Percentiles rank a stretch among this genome's conserved stretches.
phyloP scores from a whole-genome alignment of 2,329 filamentous ascomycete genomes.

The Diaporthe aspalathi region DNA sequence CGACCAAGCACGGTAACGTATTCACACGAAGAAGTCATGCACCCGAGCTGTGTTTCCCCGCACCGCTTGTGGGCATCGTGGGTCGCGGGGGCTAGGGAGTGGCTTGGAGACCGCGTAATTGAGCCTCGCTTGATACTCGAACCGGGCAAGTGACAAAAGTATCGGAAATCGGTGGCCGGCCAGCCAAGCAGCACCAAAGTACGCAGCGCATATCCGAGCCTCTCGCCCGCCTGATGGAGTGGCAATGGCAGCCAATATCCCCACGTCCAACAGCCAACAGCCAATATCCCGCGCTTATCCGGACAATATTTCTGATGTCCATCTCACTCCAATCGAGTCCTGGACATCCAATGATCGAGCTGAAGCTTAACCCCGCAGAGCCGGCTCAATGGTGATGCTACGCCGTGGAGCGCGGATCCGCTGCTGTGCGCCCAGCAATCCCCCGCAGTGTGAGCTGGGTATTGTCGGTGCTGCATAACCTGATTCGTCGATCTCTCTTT shows the following conservation, averaged over 20 bases:
- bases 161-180: conserved; percentile 20
- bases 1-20: conserved; percentile 18
- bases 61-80: conserved; percentile 6
- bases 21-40: conserved; percentile 16
- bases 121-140: conserved; percentile 20
- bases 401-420: conserved; percentile 19
- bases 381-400: conserved; percentile 23
- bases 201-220: background rate
- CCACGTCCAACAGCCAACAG: background rate
- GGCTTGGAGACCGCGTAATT: conserved; percentile 31
- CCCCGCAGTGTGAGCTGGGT: conserved; percentile 1
- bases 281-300: background rate
- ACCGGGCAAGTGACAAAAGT: conserved; percentile 8
- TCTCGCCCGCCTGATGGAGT: no score
- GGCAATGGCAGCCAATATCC: background rate
- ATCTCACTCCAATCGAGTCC: background rate
- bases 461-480: conserved; percentile 18
- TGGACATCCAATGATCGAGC: conserved; percentile 16
- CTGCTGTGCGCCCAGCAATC: conserved; percentile 1
- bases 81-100: conserved; percentile 23
- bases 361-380: conserved; percentile 34
- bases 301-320: background rate
- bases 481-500: conserved; percentile 34
- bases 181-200: conserved; percentile 1
- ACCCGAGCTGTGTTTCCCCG: conserved; percentile 10